A percentile compares a stretch with the other conserved stretches of the same genome.
These are phyloP conservation scores for Acmispon strigosus DNA, from an alignment of 306 rosid genomes.

Conservation along the genomic window DNA sequence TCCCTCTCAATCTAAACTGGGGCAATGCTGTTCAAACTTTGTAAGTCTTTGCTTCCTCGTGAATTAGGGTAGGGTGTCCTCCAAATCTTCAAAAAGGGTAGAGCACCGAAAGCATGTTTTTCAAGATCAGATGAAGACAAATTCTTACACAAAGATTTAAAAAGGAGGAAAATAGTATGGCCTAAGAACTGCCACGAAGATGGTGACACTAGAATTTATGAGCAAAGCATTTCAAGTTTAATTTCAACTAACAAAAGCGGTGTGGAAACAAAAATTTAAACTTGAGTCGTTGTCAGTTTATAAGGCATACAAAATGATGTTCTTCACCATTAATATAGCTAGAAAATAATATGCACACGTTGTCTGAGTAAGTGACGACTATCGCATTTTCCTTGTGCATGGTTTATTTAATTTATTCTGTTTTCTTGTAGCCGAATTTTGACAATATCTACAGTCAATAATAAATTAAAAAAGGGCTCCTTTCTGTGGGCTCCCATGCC, in stretches of 20 bases:
- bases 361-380: conserved; percentile 16
- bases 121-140: background rate
- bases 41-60: conserved; percentile 16
- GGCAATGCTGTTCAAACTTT: conserved; percentile 14
- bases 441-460: background rate
- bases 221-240: background rate
- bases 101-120: conserved; percentile 39
- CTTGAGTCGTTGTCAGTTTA: background rate
- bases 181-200: background rate
- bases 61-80: conserved; percentile 14
- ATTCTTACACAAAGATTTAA: background rate
- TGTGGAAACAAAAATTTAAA: conserved; percentile 20
- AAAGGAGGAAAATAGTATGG: background rate
- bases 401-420: background rate
- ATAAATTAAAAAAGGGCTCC: background rate
- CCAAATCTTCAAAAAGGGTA: conserved; percentile 26
- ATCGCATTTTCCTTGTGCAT: background rate
- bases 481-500: conserved; percentile 31
- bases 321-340: background rate
- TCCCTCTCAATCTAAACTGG: background rate
- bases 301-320: background rate
- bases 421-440: background rate
- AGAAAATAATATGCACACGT: conserved; percentile 26
- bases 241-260: background rate
- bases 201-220: conserved; percentile 10